Evolutionary conservation across 768 basidiomycete species (phyloP).

Genomic region (Basidioascus undulatus): DNA sequence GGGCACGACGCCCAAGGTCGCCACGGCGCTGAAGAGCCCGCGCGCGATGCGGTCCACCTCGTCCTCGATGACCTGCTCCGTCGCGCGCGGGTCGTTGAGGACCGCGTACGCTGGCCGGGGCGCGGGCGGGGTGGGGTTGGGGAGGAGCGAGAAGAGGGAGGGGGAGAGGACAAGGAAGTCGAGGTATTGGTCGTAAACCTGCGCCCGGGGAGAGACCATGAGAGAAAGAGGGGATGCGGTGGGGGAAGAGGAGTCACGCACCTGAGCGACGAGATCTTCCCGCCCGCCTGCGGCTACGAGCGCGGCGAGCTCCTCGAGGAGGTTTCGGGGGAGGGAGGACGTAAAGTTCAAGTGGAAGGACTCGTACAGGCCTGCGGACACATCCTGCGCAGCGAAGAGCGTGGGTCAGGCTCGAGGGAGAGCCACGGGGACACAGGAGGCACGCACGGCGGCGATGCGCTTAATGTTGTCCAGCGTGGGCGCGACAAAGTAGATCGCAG

Average conservation of each 20-base stretch:
- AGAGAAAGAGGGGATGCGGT: background rate
- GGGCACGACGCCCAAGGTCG: slow-evolving; percentile 70
- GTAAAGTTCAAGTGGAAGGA: slow-evolving; percentile 88
- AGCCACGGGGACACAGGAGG: background rate
- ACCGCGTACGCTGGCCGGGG: slow-evolving; percentile 30
- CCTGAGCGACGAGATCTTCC: slow-evolving; percentile 57
- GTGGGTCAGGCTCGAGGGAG: background rate
- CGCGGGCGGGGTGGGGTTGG: slow-evolving; percentile 21
- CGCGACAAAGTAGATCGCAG: slow-evolving; percentile 86
- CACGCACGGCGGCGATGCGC: slow-evolving; percentile 48
- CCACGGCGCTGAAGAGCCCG: slow-evolving; percentile 77
- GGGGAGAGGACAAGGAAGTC: slow-evolving; percentile 87
- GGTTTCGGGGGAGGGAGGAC: slow-evolving; percentile 60
- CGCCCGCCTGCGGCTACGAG: slow-evolving; percentile 64
- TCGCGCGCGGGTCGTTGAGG: slow-evolving; percentile 71
- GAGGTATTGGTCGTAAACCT: slow-evolving; percentile 90
- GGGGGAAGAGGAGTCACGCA: slow-evolving; percentile 16
- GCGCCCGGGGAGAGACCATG: slow-evolving; percentile 1
- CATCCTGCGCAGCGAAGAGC: slow-evolving; percentile 27
- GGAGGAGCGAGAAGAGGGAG: slow-evolving; percentile 70
- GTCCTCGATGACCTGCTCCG: slow-evolving; percentile 71
- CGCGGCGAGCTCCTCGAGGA: slow-evolving; percentile 82
- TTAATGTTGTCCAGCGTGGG: slow-evolving; percentile 66
- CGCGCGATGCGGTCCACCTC: slow-evolving; percentile 78
- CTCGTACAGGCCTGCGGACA: slow-evolving; percentile 71